These are phyloP conservation scores for Erodium maritimum DNA, from an alignment of 345 rosid species.

Conservation along the genomic window DNA sequence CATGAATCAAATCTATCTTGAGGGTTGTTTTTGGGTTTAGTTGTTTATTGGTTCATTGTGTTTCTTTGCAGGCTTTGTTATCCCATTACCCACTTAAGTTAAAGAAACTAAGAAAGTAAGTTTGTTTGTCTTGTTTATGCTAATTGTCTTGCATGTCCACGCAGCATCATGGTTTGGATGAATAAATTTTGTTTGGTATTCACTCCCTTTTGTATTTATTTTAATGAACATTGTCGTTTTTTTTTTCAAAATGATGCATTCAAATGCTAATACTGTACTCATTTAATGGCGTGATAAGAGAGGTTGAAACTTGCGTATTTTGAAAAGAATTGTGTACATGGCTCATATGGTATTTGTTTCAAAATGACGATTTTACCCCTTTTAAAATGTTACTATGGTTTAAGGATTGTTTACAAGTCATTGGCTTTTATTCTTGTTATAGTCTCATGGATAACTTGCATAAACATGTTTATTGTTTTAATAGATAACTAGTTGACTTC, in stretches of 20 bases:
- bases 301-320: neutral
- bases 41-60: neutral
- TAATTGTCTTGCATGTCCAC: neutral
- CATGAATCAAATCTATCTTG: neutral
- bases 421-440: neutral
- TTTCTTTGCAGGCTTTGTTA: conserved; percentile 49
- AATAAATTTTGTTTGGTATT: neutral
- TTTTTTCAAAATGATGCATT: neutral
- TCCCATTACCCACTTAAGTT: conserved; percentile 60
- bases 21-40: neutral
- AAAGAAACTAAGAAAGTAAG: conserved; percentile 48
- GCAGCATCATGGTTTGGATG: neutral
- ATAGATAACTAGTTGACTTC: conserved; percentile 3
- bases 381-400: too few species aligned
- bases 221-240: too few species aligned
- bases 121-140: conserved; percentile 1
- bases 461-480: too few species aligned
- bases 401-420: too few species aligned
- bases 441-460: too few species aligned
- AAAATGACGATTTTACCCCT: too few species aligned
- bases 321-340: neutral
- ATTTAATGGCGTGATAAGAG: neutral
- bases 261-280: neutral
- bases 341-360: neutral
- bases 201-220: neutral